These are phyloP conservation scores for Talaromyces funiculosus DNA, from an alignment of 2,329 filamentous ascomycete species.

Conservation along the genomic window DNA sequence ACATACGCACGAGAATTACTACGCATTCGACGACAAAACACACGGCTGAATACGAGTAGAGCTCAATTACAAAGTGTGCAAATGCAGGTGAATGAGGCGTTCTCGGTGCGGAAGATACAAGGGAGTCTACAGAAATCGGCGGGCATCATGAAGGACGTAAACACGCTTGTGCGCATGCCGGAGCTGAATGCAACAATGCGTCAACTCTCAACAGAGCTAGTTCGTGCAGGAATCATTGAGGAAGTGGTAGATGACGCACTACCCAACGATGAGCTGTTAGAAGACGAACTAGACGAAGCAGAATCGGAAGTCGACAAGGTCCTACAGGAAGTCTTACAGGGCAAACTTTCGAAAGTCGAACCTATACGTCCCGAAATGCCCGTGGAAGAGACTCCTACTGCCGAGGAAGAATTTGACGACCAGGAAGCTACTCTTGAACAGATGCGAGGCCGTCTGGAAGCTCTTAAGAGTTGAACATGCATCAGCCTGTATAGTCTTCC, in stretches of 20 bases:
- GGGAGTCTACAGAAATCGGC: conserved; percentile 80
- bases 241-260: conserved; percentile 90
- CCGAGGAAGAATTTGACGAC: conserved; percentile 72
- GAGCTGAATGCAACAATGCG: conserved; percentile 86
- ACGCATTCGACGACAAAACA: conserved; percentile 67
- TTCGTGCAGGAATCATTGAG: conserved; percentile 94
- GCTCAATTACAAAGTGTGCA: conserved; percentile 88
- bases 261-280: conserved; percentile 65
- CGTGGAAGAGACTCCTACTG: conserved; percentile 45
- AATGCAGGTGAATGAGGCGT: conserved; percentile 97
- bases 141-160: conserved; percentile 96
- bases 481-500: not conserved
- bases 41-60: conserved; percentile 75
- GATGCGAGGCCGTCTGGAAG: conserved; percentile 88
- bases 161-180: conserved; percentile 74
- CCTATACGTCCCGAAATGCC: conserved; percentile 52
- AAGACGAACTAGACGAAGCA: conserved; percentile 67
- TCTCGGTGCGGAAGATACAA: conserved; percentile 92
- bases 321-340: conserved; percentile 82
- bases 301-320: conserved; percentile 90
- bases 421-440: conserved; percentile 86
- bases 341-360: conserved; percentile 64
- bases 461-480: conserved; percentile 68
- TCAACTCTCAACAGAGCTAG: conserved; percentile 77
- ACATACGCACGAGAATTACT: conserved; percentile 85